phyloP scores from a whole-genome alignment of 257 asterid species.

The Solanum megistacrolobum region DNA sequence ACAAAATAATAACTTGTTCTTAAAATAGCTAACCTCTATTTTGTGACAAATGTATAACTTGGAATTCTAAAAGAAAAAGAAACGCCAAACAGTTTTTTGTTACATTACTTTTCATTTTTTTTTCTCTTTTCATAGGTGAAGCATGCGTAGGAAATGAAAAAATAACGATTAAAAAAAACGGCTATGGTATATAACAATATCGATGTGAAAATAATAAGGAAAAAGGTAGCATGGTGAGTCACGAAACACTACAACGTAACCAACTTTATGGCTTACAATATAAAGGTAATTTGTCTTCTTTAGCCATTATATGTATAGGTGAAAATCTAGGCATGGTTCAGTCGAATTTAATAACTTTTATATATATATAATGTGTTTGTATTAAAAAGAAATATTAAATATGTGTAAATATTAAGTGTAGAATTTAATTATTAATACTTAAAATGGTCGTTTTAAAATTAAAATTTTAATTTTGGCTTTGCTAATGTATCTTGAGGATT shows the following conservation, averaged over 20 bases:
- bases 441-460: no score
- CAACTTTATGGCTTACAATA: neutral
- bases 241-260: neutral
- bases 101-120: neutral
- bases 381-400: neutral
- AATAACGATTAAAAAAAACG: neutral
- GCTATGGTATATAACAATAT: neutral
- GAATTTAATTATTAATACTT: no score
- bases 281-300: neutral
- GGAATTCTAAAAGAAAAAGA: neutral
- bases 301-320: neutral
- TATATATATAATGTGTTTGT: neutral
- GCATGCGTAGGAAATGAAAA: neutral
- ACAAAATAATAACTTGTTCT: neutral
- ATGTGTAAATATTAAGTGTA: neutral
- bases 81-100: neutral
- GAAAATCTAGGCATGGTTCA: fast-evolving
- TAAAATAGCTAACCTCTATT: neutral
- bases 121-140: neutral
- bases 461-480: neutral
- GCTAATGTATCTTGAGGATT: neutral
- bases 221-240: neutral
- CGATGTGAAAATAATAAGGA: neutral
- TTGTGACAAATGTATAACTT: neutral
- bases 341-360: fast-evolving